These are phyloP conservation scores for Buxus sempervirens DNA, from an alignment of 164 flowering plant genomes.

Conservation along the genomic window DNA sequence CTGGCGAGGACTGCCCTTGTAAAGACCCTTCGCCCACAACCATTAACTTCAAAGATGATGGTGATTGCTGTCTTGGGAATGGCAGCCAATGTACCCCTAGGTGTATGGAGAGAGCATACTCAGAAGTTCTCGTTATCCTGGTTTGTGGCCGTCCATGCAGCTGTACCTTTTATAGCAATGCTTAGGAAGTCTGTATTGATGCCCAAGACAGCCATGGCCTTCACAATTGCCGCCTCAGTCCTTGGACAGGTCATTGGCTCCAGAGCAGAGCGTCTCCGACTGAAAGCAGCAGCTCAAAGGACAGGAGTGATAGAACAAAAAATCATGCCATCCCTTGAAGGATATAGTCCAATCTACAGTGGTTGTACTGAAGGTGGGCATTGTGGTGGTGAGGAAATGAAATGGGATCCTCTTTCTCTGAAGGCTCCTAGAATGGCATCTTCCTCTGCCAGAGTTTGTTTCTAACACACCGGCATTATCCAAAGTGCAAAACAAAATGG, in stretches of 20 bases:
- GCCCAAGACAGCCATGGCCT: slow-evolving; percentile 81
- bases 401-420: slow-evolving; percentile 22
- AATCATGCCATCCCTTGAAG: slow-evolving; percentile 3
- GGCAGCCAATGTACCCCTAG: slow-evolving; percentile 80
- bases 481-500: too few relatives aligned
- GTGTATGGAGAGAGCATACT: slow-evolving; percentile 87
- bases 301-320: background rate
- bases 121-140: slow-evolving; percentile 70
- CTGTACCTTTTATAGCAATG: slow-evolving; percentile 94
- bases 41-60: slow-evolving; percentile 61
- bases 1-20: slow-evolving; percentile 69
- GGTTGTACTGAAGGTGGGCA: slow-evolving; percentile 9
- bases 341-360: slow-evolving; percentile 1
- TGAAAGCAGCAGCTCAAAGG: slow-evolving; percentile 30
- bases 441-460: slow-evolving; percentile 29
- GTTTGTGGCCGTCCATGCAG: slow-evolving; percentile 88
- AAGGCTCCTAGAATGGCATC: slow-evolving; percentile 12
- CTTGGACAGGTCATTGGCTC: slow-evolving; percentile 82
- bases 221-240: slow-evolving; percentile 74
- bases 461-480: too few relatives aligned
- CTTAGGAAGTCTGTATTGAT: slow-evolving; percentile 59
- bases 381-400: slow-evolving; percentile 24
- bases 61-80: slow-evolving; percentile 67
- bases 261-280: slow-evolving; percentile 66
- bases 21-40: slow-evolving; percentile 69